Conservation (phyloP, 2,329 filamentous ascomycete species). For the Sphaerostilbella broomeana region DNA sequence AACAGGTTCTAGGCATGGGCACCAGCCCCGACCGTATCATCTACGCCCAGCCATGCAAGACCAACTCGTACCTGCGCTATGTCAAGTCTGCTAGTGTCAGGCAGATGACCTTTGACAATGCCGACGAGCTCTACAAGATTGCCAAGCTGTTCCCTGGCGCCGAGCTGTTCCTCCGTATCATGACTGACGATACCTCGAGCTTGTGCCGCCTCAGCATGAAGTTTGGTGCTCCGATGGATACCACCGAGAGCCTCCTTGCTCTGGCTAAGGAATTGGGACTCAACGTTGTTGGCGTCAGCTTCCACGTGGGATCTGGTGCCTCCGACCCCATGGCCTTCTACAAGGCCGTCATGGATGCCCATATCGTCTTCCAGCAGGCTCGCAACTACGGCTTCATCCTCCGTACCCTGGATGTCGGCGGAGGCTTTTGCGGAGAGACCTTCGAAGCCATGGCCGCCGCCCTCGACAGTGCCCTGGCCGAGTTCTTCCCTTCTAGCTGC, state of each 20-base stretch:
- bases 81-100: constrained; percentile 79
- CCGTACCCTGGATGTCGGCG: constrained; percentile 87
- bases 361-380: constrained; percentile 82
- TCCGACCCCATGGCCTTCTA: constrained; percentile 88
- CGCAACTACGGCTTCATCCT: constrained; percentile 68
- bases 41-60: constrained; percentile 99
- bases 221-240: constrained; percentile 86
- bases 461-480: constrained; percentile 71
- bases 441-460: constrained; percentile 87
- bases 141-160: constrained; percentile 84
- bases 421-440: constrained; percentile 83
- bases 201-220: constrained; percentile 95
- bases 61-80: constrained; percentile 92
- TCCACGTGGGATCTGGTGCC: constrained; percentile 94
- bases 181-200: constrained; percentile 92
- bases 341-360: constrained; percentile 85
- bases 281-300: constrained; percentile 92
- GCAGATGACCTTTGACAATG: constrained; percentile 99
- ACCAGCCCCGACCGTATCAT: constrained; percentile 88
- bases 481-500: constrained; percentile 70
- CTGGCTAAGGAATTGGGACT: constrained; percentile 76
- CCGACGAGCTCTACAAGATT: constrained; percentile 96
- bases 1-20: constrained; percentile 78
- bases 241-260: constrained; percentile 67
- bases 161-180: constrained; percentile 87